Conservation (phyloP, 495 filamentous ascomycete species). For the Hyaloscypha variabilis region DNA sequence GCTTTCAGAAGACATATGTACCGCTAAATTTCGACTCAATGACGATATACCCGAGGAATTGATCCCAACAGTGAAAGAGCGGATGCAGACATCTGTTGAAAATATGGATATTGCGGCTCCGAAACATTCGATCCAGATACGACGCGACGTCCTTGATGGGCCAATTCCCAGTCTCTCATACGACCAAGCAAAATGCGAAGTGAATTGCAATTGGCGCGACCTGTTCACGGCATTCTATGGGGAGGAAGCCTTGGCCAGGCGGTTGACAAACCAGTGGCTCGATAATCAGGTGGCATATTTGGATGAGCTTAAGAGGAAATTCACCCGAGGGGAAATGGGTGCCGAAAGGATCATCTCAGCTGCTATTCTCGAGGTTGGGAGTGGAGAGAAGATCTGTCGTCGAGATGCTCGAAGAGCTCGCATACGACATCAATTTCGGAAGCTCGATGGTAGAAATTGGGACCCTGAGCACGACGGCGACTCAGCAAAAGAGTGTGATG, state of each 20-base stretch:
- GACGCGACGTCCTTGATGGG: slow-evolving; percentile 15
- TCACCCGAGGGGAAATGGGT: slow-evolving; percentile 9
- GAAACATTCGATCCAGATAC: slow-evolving; percentile 9
- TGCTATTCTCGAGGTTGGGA: slow-evolving; percentile 10
- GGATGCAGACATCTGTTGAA: not conserved
- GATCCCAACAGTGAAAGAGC: not conserved
- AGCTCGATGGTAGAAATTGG: slow-evolving; percentile 4
- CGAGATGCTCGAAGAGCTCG: slow-evolving; percentile 15
- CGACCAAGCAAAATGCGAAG: not conserved
- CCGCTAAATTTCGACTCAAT: not conserved
- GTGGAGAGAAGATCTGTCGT: not conserved
- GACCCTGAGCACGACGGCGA: slow-evolving; percentile 1
- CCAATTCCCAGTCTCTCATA: slow-evolving; percentile 17
- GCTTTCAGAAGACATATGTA: not conserved
- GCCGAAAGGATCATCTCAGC: not conserved
- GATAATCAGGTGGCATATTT: slow-evolving; percentile 4
- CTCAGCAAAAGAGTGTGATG: not conserved
- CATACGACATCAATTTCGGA: slow-evolving; percentile 4
- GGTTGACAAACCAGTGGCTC: slow-evolving; percentile 1
- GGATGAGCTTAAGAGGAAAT: not conserved
- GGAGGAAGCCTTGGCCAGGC: slow-evolving; percentile 12
- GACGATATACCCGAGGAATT: not conserved
- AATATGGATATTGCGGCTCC: not conserved
- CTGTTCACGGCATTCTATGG: slow-evolving; percentile 19
- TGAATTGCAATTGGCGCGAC: slow-evolving; percentile 20